These are phyloP conservation scores for Xylaria scruposa DNA, from an alignment of 495 filamentous ascomycete species.

Conservation along the genomic window DNA sequence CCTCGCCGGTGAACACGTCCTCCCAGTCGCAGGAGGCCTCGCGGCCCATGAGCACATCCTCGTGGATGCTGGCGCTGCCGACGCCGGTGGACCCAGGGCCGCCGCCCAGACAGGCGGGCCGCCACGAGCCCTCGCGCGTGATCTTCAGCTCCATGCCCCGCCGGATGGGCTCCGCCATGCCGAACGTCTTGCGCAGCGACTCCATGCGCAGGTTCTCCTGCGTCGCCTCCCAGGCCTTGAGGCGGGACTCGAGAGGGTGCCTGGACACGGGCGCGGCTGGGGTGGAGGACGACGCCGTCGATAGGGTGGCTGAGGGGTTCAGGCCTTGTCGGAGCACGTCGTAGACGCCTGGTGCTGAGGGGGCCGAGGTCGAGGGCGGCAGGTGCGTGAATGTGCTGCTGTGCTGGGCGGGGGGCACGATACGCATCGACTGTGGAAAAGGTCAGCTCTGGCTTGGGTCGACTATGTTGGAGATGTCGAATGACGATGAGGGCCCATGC, in stretches of 20 bases:
- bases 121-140: conserved; percentile 62
- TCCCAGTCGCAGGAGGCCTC: conserved; percentile 84
- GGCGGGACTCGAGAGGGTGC: conserved; percentile 91
- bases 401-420: conserved; percentile 72
- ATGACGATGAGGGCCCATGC: conserved; percentile 26
- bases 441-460: conserved; percentile 34
- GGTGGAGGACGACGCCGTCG: conserved; percentile 54
- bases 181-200: conserved; percentile 79
- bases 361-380: conserved; percentile 67
- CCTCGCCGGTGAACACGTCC: conserved; percentile 84
- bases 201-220: conserved; percentile 90
- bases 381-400: conserved; percentile 63
- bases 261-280: conserved; percentile 58
- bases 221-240: conserved; percentile 81
- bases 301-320: conserved; percentile 56
- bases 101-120: conserved; percentile 54
- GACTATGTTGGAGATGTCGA: neutral
- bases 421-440: conserved; percentile 77
- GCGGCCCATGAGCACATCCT: conserved; percentile 82
- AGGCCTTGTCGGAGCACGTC: conserved; percentile 88
- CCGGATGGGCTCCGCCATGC: conserved; percentile 90
- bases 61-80: conserved; percentile 61
- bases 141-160: conserved; percentile 97
- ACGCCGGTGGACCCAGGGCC: conserved; percentile 24
- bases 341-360: conserved; percentile 88